Base-by-base conservation (phyloP, 352 stramenopile species). In the Phytophthora colocasiae region DNA sequence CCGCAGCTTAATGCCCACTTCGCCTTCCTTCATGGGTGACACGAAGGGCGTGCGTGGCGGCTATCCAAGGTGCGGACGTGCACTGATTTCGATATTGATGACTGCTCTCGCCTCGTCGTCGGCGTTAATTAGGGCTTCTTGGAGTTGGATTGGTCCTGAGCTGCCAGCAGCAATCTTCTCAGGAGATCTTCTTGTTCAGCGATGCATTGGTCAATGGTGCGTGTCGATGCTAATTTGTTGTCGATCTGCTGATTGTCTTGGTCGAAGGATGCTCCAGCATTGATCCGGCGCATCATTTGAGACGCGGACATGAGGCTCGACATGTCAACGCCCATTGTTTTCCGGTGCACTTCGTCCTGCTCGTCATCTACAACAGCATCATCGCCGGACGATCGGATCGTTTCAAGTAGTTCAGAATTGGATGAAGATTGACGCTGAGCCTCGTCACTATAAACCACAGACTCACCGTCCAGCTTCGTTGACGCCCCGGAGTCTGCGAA, bases 141-240 rank as follows among this genome's bases (percentile, higher is more conserved):
- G 2, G 49, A 19, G 22, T 22, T 22, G 22, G 22, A 22, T 41
- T 59, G 54, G 27, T 58, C 55, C 46, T 66, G 66, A 3, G 66
- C 71, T n/a, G 66, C 66, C 7, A 66, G 46, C 56, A 75, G 60
- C 44, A 78, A 50, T 24, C 55, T 41, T 46, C 43, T 70, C 36
- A 80, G 43, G 0, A 80, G 63, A 10, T 65, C 55, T 32, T 80
- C 71, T 51, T 80, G 71, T 55, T 80, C 71, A 5, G 67, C 71
- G 12, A 80, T 76, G 31, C 55, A 64, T 32, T 69, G 62, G 55
- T 41, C 58, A 36, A 80, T 71, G 15, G 66, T 73, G 5, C 59
- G 61, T 7, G 44, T 59, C 6, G 71, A 62, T 9, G 15, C 19
- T 10, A 44, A 9, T 14, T 27, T 55, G 17, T 19, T 49, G 34